Evolutionary conservation across 345 rosid species (phyloP), one percentile per base, ranked within the genome.

Genomic region (Limnanthes douglasii): DNA sequence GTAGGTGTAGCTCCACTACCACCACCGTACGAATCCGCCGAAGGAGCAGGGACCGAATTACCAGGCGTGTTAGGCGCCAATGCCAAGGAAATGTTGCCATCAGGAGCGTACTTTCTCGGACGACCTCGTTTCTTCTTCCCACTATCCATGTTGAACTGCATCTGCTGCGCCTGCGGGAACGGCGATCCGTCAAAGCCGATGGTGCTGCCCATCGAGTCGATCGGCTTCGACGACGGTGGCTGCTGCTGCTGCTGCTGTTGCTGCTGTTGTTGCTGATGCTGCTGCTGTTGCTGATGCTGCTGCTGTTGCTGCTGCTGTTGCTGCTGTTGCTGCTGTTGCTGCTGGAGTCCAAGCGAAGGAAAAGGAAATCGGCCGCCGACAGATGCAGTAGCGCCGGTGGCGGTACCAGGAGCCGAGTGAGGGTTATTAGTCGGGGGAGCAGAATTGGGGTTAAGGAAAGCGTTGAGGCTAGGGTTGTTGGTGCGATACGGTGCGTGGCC

Each of bases 41-140:
- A 63, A 12, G 71, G 58, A n/a, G n/a, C n/a, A n/a, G n/a, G n/a
- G n/a, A n/a, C n/a, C n/a, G n/a, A n/a, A n/a, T n/a, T n/a, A 37
- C 66, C 51, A 24, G 83, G 65, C 3, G 84, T 57, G 1, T 83
- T 59, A 1, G 98, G 77, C 2, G 88, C 67, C 41, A 92, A 54
- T 17, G 77, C 88, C 40, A 92, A 54, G 15, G 86, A 93, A 70
- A 78, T 85, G 80, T 69, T 85, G 28, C 82, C 94, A 10, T 69
- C 99, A 2, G 88, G 62, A 26, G 94, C 57, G 46, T 85, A 78
- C 72, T 92, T 85, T 52, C 96, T 78, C 3, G 96, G 96, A 25
- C 99, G 35, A 0, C 99, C 96, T 0, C 96, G 62, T 61, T 75
- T 92, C 94, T 92, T 92, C 81, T 78, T 78, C 3, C 36, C 60